Base-by-base conservation (phyloP, 495 filamentous ascomycete species). In the Talaromyces borbonicus region DNA sequence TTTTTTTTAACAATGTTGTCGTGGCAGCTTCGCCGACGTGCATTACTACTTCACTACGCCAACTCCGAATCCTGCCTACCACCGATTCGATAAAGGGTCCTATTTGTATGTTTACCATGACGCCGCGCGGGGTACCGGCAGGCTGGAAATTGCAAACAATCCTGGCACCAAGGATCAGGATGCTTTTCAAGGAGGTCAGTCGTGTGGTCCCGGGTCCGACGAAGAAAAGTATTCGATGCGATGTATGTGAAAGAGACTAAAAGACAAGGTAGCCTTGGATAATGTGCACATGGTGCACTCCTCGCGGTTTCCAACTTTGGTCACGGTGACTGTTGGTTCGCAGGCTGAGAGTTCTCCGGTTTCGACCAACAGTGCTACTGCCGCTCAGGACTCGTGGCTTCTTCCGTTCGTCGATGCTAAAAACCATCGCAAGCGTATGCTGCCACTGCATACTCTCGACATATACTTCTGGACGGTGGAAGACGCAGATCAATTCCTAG, bases 51-150 rank as follows among this genome's bases (percentile, higher is more conserved):
- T 94, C 65, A 73, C 79, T 8, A 70, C 75, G 14, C 85, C 87
- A 2, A 75, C 76, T 1, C 68, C 73, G 18, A 83, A 79, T 41
- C 85, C 85, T 8, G 72, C 74, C 22, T 83, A 90, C 56, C 86
- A 95, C 61, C 80, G 88, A 20, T 95, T 95, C 62, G 85, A 90
- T 57, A 90, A 90, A 56, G 78, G 78, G 39, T 94, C 87, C 11
- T 94, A 94, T 54, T 68, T 95, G 30, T 95, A 94, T 59, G 65
- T 95, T 20, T 90, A 89, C 60, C 80, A 87, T 52, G 83, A 87
- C 62, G 73, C 80, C 5, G 65, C 72, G 31, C 73, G 80, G 47
- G 74, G 75, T 33, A 79, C 76, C 53, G 80, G 81, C 24, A 78
- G 87, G 36, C 54, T 94, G 38, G 89, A 95, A 64, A 73, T 95